These are phyloP conservation scores for Rhynchosporium agropyri DNA, from an alignment of 2,329 filamentous ascomycete species.

Conservation along the genomic window DNA sequence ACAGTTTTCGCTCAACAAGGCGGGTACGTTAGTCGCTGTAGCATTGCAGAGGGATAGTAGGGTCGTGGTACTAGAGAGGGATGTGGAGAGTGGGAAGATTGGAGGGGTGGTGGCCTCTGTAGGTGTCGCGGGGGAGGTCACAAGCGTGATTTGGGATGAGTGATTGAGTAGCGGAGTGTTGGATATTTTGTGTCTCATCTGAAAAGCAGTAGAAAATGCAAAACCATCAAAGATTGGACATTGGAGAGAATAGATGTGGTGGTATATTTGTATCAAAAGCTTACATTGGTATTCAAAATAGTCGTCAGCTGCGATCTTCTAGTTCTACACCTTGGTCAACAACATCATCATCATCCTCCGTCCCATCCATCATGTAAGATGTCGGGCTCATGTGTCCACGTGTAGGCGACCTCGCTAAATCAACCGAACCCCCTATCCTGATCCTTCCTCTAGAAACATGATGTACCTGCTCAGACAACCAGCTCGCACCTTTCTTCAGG, in stretches of 20 bases:
- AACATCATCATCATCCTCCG: constrained; percentile 52
- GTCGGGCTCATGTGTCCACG: constrained; percentile 40
- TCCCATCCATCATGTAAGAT: constrained; percentile 52
- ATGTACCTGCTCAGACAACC: constrained; percentile 60
- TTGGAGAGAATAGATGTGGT: background rate
- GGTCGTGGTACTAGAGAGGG: constrained; percentile 48
- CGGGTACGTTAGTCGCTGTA: constrained; percentile 50
- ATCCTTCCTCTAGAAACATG: constrained; percentile 60
- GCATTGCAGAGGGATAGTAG: constrained; percentile 47
- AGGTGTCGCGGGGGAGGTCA: constrained; percentile 35
- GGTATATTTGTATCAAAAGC: constrained; percentile 6
- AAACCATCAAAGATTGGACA: background rate
- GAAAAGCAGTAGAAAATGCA: background rate
- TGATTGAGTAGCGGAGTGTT: constrained; percentile 10
- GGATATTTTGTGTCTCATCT: background rate
- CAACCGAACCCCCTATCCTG: constrained; percentile 45
- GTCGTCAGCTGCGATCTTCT: constrained; percentile 39
- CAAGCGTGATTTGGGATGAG: constrained; percentile 41
- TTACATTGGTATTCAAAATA: constrained; percentile 12
- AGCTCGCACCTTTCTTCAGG: constrained; percentile 56
- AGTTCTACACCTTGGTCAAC: constrained; percentile 46
- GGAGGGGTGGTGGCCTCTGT: constrained; percentile 40
- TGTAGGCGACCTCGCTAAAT: constrained; percentile 43
- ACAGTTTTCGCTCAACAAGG: constrained; percentile 51
- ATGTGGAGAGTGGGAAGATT: constrained; percentile 47